phyloP scores from a whole-genome alignment of 768 basidiomycete species.

The Suillus luteus region DNA sequence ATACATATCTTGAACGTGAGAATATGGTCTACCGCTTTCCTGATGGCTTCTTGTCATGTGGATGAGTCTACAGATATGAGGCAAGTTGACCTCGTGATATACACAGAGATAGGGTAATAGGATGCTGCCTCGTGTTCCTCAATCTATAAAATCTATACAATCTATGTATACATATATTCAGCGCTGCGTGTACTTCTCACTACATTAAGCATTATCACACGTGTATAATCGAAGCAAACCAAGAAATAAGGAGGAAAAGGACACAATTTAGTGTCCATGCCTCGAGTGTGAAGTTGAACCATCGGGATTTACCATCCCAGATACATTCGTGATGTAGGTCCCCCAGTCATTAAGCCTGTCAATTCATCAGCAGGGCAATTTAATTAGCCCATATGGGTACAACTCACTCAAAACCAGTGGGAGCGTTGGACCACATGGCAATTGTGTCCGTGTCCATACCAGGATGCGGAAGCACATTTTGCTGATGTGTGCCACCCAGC shows the following conservation, averaged over 20 bases:
- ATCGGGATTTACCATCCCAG: conserved; percentile 26
- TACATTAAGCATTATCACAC: background rate
- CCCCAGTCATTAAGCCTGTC: conserved; percentile 43
- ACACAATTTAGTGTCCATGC: background rate
- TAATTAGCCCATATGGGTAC: background rate
- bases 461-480: conserved; percentile 5
- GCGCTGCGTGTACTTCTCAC: background rate
- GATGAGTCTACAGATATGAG: background rate
- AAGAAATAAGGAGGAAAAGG: background rate
- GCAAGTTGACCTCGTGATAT: background rate
- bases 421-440: conserved; percentile 64
- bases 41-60: conserved; percentile 7
- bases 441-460: conserved; percentile 51
- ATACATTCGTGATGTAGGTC: conserved; percentile 36
- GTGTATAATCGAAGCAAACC: background rate
- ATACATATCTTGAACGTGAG: background rate
- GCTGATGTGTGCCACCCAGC: background rate
- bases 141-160: background rate
- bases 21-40: conserved; percentile 3
- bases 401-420: conserved; percentile 60
- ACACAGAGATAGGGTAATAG: background rate
- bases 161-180: background rate
- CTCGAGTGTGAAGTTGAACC: conserved; percentile 11
- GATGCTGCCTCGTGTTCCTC: background rate
- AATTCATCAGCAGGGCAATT: conserved; percentile 7